Base-by-base conservation (phyloP, 371 early-diverging fungal genomes). In the Polyrhizophydium stewartii region DNA sequence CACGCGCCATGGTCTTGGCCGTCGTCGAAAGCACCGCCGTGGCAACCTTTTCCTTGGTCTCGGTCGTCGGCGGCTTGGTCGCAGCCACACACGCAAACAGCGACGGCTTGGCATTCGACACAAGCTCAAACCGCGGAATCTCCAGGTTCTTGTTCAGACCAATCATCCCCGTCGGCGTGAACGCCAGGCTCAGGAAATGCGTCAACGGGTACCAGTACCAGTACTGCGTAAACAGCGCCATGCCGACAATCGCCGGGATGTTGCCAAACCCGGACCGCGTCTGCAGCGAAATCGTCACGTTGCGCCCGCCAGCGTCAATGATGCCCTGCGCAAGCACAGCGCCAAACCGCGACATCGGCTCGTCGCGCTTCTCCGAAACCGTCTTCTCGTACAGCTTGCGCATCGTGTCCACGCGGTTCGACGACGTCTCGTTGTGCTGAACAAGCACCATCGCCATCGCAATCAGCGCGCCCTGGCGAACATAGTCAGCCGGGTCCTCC, bases 191-290 rank as follows among this genome's bases (percentile, higher is more conserved):
- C 55, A 98, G 72, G 76, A 98, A 94, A 73, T 95, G 96, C 45
- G 92, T 90, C 67, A 98, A 76, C 38, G 99, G 99, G 82, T 94
- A 97, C 99, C 99, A 99, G 85, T 94, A 96, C 99, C 99, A 99
- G 78, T 93, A 97, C 77, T 99, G 97, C 25, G 94, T 91, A 71
- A 99, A 99, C 38, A 99, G 79, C 10, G 94, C 91, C 83, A 92
- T 92, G 45, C 98, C 99, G 16, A 92, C 94, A 69, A 98, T 89
- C 30, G 97, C 94, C n/a, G 90, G 83, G 85, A 92, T 91, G 69
- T 91, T 91, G 49, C 88, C 81, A 66, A 94, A 89, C 2, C 96
- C 96, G 28, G 88, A 87, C n/a, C 83, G 85, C 32, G 96, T 91
- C 49, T 87, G 87, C 47, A 99, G 79, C 0, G 93, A 91, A 58